phyloP scores from a whole-genome alignment of 306 rosid genomes.

The Abrus pulchellus region DNA sequence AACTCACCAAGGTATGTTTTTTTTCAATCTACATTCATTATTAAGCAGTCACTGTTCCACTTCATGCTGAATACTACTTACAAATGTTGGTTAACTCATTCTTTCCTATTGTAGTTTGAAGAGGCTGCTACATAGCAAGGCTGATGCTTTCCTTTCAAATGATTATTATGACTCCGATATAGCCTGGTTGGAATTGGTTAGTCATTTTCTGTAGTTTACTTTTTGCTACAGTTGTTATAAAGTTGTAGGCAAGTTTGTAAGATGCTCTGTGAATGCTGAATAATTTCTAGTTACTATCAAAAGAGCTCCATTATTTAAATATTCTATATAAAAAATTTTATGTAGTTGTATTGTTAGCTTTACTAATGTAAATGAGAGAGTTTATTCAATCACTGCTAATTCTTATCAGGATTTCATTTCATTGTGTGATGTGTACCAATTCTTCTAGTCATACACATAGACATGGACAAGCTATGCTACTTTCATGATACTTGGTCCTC shows the following conservation, averaged over 20 bases:
- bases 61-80: slow-evolving; percentile 33
- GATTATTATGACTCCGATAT: slow-evolving; percentile 91
- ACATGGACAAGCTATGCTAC: not conserved
- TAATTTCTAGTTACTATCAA: slow-evolving; percentile 2
- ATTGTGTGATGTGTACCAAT: not conserved
- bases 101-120: slow-evolving; percentile 71
- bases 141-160: slow-evolving; percentile 90
- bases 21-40: slow-evolving; percentile 27
- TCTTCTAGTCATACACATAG: slow-evolving; percentile 1
- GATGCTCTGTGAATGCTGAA: slow-evolving; percentile 10
- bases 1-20: slow-evolving; percentile 73
- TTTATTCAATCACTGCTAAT: slow-evolving; percentile 6
- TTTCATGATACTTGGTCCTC: not conserved
- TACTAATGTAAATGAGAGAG: not conserved
- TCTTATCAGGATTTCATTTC: not conserved
- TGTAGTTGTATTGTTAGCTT: slow-evolving; percentile 7
- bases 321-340: not conserved
- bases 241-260: slow-evolving; percentile 10
- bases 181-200: slow-evolving; percentile 96
- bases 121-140: slow-evolving; percentile 90
- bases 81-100: slow-evolving; percentile 40
- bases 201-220: slow-evolving; percentile 51
- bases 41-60: slow-evolving; percentile 12
- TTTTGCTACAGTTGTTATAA: slow-evolving; percentile 2
- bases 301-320: not conserved